Conservation (phyloP, 2,329 filamentous ascomycete species). For the Periconia macrospinosa region DNA sequence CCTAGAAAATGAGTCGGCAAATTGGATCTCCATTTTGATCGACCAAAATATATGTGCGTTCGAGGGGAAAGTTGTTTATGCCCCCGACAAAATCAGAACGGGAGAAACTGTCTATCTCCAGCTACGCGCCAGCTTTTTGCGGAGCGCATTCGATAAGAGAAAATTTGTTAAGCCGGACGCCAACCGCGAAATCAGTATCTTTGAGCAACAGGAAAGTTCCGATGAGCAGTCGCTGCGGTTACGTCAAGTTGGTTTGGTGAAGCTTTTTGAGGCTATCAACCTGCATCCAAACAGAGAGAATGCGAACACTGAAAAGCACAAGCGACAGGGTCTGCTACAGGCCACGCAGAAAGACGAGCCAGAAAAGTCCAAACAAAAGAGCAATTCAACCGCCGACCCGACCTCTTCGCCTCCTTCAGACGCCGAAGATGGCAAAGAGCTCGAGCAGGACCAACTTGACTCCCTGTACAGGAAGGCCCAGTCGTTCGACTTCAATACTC, state of each 20-base stretch:
- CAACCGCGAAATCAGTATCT: constrained; percentile 73
- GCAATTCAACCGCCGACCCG: constrained; percentile 45
- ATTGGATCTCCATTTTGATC: constrained; percentile 89
- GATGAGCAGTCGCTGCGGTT: constrained; percentile 84
- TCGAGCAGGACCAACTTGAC: constrained; percentile 95
- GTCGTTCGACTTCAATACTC: constrained; percentile 92
- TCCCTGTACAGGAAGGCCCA: constrained; percentile 94
- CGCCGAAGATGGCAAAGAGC: constrained; percentile 83
- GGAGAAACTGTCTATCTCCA: constrained; percentile 96
- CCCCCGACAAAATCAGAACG: constrained; percentile 79
- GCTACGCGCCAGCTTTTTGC: constrained; percentile 74
- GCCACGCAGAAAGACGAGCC: constrained; percentile 89
- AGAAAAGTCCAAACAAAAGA: constrained; percentile 47
- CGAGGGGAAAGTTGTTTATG: constrained; percentile 85
- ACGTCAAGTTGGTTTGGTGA: constrained; percentile 84
- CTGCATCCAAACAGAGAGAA: constrained; percentile 76
- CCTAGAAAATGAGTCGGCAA: constrained; percentile 80
- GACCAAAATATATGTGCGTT: constrained; percentile 89
- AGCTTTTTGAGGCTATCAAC: constrained; percentile 85
- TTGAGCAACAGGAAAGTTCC: constrained; percentile 80
- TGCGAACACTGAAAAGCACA: constrained; percentile 72
- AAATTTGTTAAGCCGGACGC: constrained; percentile 65
- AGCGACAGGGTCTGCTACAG: constrained; percentile 79
- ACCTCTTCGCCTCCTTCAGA: constrained; percentile 61
- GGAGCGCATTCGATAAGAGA: constrained; percentile 69